Evolutionary conservation across 2,329 filamentous ascomycete genomes (phyloP), one percentile per base, ranked within the genome.

Genomic region (Torrubiellomyces zombiae): DNA sequence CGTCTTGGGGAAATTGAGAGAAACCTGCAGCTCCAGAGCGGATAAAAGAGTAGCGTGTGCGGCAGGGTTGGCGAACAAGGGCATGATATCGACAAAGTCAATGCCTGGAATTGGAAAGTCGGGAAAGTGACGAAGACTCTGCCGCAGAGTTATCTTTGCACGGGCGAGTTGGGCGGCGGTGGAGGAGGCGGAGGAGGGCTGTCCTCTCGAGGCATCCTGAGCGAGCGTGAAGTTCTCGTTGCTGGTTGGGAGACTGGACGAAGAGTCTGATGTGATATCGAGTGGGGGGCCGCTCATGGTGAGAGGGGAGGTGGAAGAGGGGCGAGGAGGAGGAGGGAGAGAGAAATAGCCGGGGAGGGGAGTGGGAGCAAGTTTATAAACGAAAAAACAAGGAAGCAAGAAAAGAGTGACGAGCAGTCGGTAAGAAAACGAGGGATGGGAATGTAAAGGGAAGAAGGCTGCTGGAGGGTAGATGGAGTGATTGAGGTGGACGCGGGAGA

Each of bases 71-170:
- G 80, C 73, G 62, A 98, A 95, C 47, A 95, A 75, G 32, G 89
- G 89, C 53, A 98, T 75, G 56, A 98, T 95, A 50, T 98, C 89
- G 60, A 94, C 82, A 56, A 98, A 98, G 44, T 92, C 66, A 47
- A 98, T 86, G 51, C 89, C 86, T 22, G 78, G 74, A 37, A 77
- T 75, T 31, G 86, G 86, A 59, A 94, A 95, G 63, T 95, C 82
- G 44, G 74, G 71, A 58, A 82, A 92, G 51, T 83, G 75, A 53
- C 80, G 79, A 40, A 95, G 69, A 31, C 76, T 69, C 38, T 58
- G 55, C 47, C 73, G 56, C 63, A 63, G 85, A 65, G 55, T 76
- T 65, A 72, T 57, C 67, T 73, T 68, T 63, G 63, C 63, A 69
- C 65, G 40, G 67, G 67, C 50, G 67, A 71, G 63, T 71, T 71